Percentiles rank a stretch among this genome's conserved stretches.
These are phyloP conservation scores for Ochromonadaceae sp. DNA, from an alignment of 352 stramenopile genomes.

Conservation along the genomic window DNA sequence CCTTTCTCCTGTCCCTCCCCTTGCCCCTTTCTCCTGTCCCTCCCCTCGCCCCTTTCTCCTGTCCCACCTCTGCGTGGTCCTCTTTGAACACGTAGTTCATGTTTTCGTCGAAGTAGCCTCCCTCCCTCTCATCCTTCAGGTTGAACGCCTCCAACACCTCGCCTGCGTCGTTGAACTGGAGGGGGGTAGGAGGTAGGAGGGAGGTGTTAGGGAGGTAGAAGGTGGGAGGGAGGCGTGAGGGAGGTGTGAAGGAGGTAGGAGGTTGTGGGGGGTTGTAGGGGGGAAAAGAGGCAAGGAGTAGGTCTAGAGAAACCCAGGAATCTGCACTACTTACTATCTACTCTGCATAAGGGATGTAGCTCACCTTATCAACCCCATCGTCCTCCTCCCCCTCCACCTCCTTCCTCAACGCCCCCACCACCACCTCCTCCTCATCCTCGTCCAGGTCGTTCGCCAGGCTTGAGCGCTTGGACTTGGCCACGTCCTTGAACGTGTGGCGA, in stretches of 20 bases:
- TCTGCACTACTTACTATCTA: background rate
- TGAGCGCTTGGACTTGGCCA: background rate
- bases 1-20: too few relatives aligned
- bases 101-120: slow-evolving; percentile 39
- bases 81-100: slow-evolving; percentile 39
- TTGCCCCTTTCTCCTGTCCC: too few relatives aligned
- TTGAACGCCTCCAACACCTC: slow-evolving; percentile 40
- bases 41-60: background rate
- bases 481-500: slow-evolving; percentile 14
- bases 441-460: background rate
- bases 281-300: background rate
- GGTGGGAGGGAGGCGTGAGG: background rate
- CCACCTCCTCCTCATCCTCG: background rate
- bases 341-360: too few relatives aligned
- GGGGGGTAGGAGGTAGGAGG: background rate
- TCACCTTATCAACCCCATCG: background rate
- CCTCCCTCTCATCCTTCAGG: slow-evolving; percentile 33
- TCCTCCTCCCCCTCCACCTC: slow-evolving; percentile 15
- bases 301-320: background rate
- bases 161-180: slow-evolving; percentile 32
- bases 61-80: slow-evolving; percentile 14
- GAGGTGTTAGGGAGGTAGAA: background rate
- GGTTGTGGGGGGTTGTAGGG: background rate
- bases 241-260: background rate
- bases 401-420: background rate